These are phyloP conservation scores for Thuidium tamariscinum DNA, from an alignment of 225 moss, liverwort and hornwort genomes.

Conservation along the genomic window DNA sequence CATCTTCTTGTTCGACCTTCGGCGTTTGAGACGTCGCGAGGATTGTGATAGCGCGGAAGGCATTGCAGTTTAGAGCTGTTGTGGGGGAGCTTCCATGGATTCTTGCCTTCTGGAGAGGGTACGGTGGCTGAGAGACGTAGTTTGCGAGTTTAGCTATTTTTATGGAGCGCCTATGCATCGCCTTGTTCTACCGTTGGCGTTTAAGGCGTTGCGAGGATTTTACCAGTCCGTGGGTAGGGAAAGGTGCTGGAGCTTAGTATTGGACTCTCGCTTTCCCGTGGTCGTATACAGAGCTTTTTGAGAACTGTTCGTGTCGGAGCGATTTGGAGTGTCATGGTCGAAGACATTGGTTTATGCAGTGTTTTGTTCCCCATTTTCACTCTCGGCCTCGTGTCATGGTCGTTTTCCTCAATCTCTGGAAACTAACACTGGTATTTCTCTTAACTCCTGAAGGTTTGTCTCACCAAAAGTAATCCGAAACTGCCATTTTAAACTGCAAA, in stretches of 20 bases:
- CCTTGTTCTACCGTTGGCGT: not conserved
- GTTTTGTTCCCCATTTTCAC: not conserved
- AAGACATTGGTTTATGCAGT: not conserved
- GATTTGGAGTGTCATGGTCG: not conserved
- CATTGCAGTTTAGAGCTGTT: not conserved
- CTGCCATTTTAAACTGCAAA: not conserved
- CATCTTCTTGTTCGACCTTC: not conserved
- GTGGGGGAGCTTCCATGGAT: not conserved
- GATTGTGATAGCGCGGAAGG: not conserved
- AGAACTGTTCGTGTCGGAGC: not conserved
- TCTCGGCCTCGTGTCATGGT: not conserved
- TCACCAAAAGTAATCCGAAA: not conserved
- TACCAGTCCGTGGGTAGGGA: not conserved
- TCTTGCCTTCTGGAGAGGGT: not conserved
- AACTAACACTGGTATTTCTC: not conserved
- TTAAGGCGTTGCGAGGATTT: not conserved
- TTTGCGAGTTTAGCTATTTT: not conserved
- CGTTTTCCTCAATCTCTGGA: not conserved
- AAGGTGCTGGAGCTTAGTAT: not conserved
- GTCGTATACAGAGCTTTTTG: not conserved
- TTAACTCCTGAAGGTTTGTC: not conserved
- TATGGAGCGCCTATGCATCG: not conserved
- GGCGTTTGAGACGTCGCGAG: not conserved
- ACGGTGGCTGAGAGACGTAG: not conserved
- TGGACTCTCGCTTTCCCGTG: not conserved